Percentiles rank a stretch among this genome's conserved stretches.
phyloP scores from a whole-genome alignment of 495 filamentous ascomycete genomes.

The Jackrogersella multiformis region DNA sequence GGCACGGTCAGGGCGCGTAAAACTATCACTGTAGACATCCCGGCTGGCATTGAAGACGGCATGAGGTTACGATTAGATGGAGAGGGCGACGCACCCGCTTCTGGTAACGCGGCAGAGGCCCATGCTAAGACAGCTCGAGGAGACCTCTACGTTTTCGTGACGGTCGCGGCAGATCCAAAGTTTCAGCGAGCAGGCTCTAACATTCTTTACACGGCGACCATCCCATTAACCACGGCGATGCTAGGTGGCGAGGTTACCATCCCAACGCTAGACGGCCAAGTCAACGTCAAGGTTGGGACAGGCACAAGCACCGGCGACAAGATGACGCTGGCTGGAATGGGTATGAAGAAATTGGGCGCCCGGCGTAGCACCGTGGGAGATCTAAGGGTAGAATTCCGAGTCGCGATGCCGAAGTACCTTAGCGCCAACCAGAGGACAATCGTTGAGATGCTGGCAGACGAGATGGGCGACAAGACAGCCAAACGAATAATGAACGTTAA shows the following conservation, averaged over 20 bases:
- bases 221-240: constrained; percentile 92
- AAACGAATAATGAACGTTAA: constrained; percentile 81
- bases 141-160: constrained; percentile 87
- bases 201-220: constrained; percentile 87
- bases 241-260: constrained; percentile 89
- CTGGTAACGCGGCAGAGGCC: constrained; percentile 67
- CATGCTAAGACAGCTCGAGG: constrained; percentile 71
- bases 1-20: constrained; percentile 81
- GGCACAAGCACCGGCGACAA: constrained; percentile 94
- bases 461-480: constrained; percentile 90
- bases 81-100: constrained; percentile 86
- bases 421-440: constrained; percentile 88
- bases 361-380: constrained; percentile 73
- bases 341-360: constrained; percentile 81
- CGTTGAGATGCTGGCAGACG: constrained; percentile 93
- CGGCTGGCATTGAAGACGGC: constrained; percentile 92
- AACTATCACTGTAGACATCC: constrained; percentile 87
- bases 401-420: constrained; percentile 92
- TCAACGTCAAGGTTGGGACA: constrained; percentile 85
- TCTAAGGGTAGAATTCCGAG: constrained; percentile 91
- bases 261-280: constrained; percentile 89
- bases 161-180: constrained; percentile 82
- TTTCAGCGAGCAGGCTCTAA: constrained; percentile 88
- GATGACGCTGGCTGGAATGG: constrained; percentile 84
- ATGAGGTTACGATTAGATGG: constrained; percentile 84